Evolutionary conservation across 1,139 yeast genomes (phyloP).

Genomic region (Sugiyamaella paludigena): DNA sequence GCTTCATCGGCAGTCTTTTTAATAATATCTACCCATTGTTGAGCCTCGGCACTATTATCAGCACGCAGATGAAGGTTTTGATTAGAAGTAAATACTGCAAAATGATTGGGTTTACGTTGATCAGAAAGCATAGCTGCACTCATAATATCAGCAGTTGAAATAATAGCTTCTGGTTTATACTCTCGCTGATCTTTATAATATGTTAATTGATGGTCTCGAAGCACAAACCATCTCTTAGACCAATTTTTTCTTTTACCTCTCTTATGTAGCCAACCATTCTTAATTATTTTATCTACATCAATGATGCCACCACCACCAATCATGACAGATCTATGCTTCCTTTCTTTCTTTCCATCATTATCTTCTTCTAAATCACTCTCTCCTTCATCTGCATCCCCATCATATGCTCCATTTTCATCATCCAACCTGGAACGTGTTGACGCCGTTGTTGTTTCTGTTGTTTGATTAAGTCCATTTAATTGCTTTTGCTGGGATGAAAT

Average conservation of each 20-base stretch:
- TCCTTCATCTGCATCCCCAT: conserved; percentile 9
- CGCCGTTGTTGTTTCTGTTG: no score
- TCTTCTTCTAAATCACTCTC: conserved; percentile 6
- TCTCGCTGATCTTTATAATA: conserved; percentile 59
- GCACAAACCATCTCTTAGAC: conserved; percentile 58
- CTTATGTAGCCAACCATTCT: conserved; percentile 38
- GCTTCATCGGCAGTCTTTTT: conserved; percentile 36
- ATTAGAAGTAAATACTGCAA: conserved; percentile 45
- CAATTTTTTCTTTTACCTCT: conserved; percentile 40
- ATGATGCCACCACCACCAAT: not conserved
- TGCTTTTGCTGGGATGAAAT: no score
- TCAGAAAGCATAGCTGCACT: conserved; percentile 44
- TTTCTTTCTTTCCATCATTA: not conserved
- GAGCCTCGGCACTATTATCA: conserved; percentile 38
- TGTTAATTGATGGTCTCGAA: conserved; percentile 54
- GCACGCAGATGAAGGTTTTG: conserved; percentile 48
- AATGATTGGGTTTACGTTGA: conserved; percentile 38
- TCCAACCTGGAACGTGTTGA: not conserved
- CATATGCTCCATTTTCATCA: conserved; percentile 7
- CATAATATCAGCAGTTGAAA: conserved; percentile 41
- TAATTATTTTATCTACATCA: conserved; percentile 19
- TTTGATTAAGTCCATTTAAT: no score
- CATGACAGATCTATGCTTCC: not conserved
- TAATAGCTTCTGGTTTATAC: conserved; percentile 53
- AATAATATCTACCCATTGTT: conserved; percentile 44